Percentiles rank a stretch among this genome's conserved stretches.
Conservation (phyloP, 768 basidiomycete species). For the Panellus pusillus region DNA sequence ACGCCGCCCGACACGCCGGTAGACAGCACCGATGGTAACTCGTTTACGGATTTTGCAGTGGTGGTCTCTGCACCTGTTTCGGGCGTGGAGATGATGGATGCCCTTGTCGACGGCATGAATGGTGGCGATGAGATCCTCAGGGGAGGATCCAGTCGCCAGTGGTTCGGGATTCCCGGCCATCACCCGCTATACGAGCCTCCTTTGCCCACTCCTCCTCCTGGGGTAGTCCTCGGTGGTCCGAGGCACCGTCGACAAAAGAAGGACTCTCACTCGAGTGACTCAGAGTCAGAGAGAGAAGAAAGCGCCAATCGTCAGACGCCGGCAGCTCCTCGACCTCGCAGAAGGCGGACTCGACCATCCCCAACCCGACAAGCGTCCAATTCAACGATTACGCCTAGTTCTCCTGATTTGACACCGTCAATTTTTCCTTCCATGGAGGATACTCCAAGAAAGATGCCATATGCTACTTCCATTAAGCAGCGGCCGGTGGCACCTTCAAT, state of each 20-base stretch:
- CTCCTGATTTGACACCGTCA: conserved; percentile 2
- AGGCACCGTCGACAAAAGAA: conserved; percentile 37
- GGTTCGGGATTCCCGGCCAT: conserved; percentile 58
- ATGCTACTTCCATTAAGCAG: conserved; percentile 31
- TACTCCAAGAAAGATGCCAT: conserved; percentile 20
- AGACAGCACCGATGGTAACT: conserved; percentile 42
- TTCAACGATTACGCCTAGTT: conserved; percentile 20
- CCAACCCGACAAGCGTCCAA: conserved; percentile 21
- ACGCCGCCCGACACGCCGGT: conserved; percentile 72
- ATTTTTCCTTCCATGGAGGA: conserved; percentile 21
- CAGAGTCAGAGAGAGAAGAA: conserved; percentile 63
- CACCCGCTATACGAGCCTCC: conserved; percentile 84
- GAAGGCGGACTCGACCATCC: conserved; percentile 29
- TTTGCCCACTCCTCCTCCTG: conserved; percentile 80
- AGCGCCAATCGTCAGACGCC: conserved; percentile 26
- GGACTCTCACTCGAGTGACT: conserved; percentile 40
- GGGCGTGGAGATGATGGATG: conserved; percentile 87
- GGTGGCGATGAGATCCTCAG: conserved; percentile 59
- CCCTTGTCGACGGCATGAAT: conserved; percentile 88
- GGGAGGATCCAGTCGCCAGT: conserved; percentile 45
- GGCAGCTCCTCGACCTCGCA: conserved; percentile 34
- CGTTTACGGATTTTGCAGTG: conserved; percentile 56
- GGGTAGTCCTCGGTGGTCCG: conserved; percentile 62
- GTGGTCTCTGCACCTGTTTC: conserved; percentile 75
- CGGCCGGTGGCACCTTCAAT: conserved; percentile 74